Evolutionary conservation across 2,329 filamentous ascomycete species (phyloP), one percentile per base, ranked within the genome.

Genomic region (Helicocarpus griseus): DNA sequence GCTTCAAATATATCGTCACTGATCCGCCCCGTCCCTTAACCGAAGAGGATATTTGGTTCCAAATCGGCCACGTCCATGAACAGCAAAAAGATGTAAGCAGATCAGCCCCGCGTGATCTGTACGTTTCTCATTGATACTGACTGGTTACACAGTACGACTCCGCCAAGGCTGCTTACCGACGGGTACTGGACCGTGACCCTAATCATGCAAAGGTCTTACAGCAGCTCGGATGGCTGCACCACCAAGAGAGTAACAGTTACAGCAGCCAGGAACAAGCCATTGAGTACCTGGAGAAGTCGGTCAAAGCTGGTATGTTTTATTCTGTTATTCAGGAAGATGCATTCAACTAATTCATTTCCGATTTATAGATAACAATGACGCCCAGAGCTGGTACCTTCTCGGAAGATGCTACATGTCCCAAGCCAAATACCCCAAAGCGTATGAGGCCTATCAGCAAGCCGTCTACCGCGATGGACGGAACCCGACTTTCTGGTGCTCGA

Each of bases 341-440:
- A 33, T 53, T 14, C 33, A 29, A 14, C 36, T 13, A 5, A 43
- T 43, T 17, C 33, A 1, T 24, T 24, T 45, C 54, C 28, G n/a
- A 51, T 35, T 43, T 49, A 33, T 67, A 91, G 91, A 98, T 65
- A 90, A 95, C 71, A 86, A 78, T 58, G 93, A 97, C 71, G 89
- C 93, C 22, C 93, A 97, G 72, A 97, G 91, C 73, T 98, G 93
- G 93, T 98, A 98, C 70, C 80, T 98, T 26, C 82, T 98, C 48
- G 93, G 93, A 40, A 84, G 93, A 61, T 97, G 93, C 75, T 98
- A 97, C 77, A 97, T 98, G 93, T 94, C 91, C 58, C 91, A 96
- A 72, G 89, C 95, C 69, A 97, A 97, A 69, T 97, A 97, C 63
- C 91, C 91, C 63, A 97, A 97, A 69, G 93, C 93, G 0, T 97